Percentiles rank a stretch among this genome's conserved stretches.
These are phyloP conservation scores for Botrytis medusae DNA, from an alignment of 2,329 filamentous ascomycete species.

Conservation along the genomic window DNA sequence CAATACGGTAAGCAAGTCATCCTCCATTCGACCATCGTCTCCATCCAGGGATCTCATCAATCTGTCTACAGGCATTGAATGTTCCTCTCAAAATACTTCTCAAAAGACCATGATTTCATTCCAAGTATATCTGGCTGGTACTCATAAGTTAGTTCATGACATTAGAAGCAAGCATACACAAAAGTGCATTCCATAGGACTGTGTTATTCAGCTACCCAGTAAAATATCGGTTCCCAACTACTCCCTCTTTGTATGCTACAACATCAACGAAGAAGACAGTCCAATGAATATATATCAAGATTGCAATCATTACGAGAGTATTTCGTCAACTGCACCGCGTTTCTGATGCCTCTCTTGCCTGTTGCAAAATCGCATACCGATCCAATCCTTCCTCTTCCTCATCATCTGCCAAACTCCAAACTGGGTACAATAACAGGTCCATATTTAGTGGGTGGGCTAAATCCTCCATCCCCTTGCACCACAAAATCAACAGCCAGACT, in stretches of 20 bases:
- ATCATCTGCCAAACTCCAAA: slow-evolving; percentile 68
- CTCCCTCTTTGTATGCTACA: slow-evolving; percentile 29
- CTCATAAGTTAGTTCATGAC: neutral
- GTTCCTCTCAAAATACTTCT: neutral
- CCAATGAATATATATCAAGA: neutral
- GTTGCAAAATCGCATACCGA: neutral
- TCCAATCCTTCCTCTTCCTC: neutral
- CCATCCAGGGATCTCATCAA: neutral
- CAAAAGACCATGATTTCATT: neutral
- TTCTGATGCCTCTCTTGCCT: neutral
- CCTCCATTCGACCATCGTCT: neutral
- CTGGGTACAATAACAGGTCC: slow-evolving; percentile 94
- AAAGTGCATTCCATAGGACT: neutral
- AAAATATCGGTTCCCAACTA: slow-evolving; percentile 23
- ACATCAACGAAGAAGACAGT: neutral
- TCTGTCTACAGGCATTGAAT: neutral
- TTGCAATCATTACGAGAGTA: neutral
- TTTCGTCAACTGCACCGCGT: neutral
- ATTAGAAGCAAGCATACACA: neutral
- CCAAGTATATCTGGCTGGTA: neutral
- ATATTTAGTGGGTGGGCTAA: slow-evolving; percentile 85
- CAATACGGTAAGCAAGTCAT: neutral
- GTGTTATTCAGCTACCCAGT: neutral
- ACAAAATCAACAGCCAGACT: slow-evolving; percentile 95
- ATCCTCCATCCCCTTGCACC: slow-evolving; percentile 86